A percentile compares a stretch with the other conserved stretches of the same genome.
Evolutionary conservation across 116 monocot genomes (phyloP).

Genomic region (Dioscorea cayenensis): DNA sequence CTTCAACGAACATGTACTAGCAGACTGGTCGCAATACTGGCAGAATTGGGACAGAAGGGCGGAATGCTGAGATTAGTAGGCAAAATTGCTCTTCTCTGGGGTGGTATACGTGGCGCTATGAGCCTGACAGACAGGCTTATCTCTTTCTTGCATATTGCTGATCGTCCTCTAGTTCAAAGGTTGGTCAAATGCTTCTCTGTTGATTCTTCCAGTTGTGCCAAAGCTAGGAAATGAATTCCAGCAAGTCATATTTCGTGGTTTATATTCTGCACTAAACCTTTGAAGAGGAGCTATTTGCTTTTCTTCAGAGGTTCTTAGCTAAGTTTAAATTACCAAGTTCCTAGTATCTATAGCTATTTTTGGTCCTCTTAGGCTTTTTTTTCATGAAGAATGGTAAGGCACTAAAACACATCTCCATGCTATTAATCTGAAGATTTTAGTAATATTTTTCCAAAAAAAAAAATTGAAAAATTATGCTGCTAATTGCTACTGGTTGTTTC

Average conservation of each 20-base stretch:
- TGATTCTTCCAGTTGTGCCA: background rate
- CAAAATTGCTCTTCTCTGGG: constrained; percentile 92
- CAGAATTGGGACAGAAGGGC: constrained; percentile 87
- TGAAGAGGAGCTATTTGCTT: background rate
- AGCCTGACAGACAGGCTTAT: constrained; percentile 90
- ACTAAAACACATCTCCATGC: too few relatives aligned
- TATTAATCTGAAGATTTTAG: too few relatives aligned
- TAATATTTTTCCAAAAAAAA: background rate
- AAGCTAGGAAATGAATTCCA: background rate
- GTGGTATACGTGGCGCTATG: constrained; percentile 91
- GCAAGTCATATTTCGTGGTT: background rate
- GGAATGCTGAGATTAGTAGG: constrained; percentile 74
- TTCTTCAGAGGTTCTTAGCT: too few relatives aligned
- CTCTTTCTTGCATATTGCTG: constrained; percentile 62
- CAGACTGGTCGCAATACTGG: constrained; percentile 72
- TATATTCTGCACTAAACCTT: background rate
- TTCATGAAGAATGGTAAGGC: too few relatives aligned
- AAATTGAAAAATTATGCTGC: background rate
- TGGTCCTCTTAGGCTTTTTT: too few relatives aligned
- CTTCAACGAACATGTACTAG: constrained; percentile 12
- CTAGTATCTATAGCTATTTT: too few relatives aligned
- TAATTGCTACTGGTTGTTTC: background rate
- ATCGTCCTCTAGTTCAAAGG: constrained; percentile 83
- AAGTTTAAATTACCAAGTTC: too few relatives aligned
- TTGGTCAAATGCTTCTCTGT: constrained; percentile 7